Base-by-base conservation (phyloP, 2,329 filamentous ascomycete species). In the Arthrobotrys iridis region DNA sequence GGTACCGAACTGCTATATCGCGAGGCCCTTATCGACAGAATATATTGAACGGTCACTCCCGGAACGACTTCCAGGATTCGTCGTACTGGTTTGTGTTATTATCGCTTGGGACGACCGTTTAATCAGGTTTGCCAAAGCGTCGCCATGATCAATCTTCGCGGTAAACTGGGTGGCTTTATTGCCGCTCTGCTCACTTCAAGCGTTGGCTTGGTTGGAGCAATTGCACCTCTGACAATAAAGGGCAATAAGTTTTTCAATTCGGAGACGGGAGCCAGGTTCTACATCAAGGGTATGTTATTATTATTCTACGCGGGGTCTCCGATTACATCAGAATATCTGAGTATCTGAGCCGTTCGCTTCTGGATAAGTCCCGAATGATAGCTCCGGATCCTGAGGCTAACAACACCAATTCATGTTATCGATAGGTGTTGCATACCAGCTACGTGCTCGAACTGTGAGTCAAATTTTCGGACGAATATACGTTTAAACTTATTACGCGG, bases 241-340 rank as follows among this genome's bases (percentile, higher is more conserved):
- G 72, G 72, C 11, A 68, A 68, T 28, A 96, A 96, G 83, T 93
- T 96, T 85, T 96, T 96, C 84, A 89, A 88, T 78, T 74, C 70
- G 3, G 88, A 87, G 80, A 88, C 93, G 81, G 92, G 92, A 77
- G 85, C 88, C 26, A 92, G 96, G 81, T 96, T 91, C 85, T 95
- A 88, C 82, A 87, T 95, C 82, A 95, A 93, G 84, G 92, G 92
- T 91, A 82, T 63, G 81, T n/a, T 46, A 8, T 3, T 24, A n/a
- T n/a, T n/a, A n/a, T n/a, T n/a, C n/a, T n/a, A n/a, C n/a, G n/a
- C n/a, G n/a, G n/a, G n/a, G n/a, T n/a, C n/a, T n/a, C n/a, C n/a
- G n/a, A n/a, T n/a, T n/a, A n/a, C n/a, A n/a, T n/a, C n/a, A n/a
- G n/a, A n/a, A n/a, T n/a, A n/a, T n/a, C n/a, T n/a, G n/a, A n/a